These are phyloP conservation scores for Carpinus fangiana DNA, from an alignment of 306 rosid genomes.

Conservation along the genomic window DNA sequence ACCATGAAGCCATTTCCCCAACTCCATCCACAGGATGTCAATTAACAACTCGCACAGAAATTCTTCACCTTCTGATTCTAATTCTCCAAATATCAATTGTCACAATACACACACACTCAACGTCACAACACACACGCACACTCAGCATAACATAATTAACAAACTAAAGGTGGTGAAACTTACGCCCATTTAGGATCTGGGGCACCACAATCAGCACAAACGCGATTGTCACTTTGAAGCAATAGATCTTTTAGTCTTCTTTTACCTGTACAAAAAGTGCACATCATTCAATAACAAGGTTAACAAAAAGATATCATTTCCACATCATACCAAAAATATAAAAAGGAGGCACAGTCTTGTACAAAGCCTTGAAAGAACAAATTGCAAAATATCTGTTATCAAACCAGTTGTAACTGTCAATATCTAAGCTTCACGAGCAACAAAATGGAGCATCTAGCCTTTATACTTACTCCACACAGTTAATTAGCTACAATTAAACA, in stretches of 20 bases:
- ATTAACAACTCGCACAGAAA: conserved; percentile 12
- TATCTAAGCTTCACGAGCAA: background rate
- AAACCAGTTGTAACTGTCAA: background rate
- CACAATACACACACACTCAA: conserved; percentile 5
- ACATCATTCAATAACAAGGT: conserved; percentile 27
- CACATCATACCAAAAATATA: background rate
- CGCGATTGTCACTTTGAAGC: conserved; percentile 70
- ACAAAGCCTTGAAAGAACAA: background rate
- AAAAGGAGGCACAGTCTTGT: background rate
- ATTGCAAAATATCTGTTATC: background rate
- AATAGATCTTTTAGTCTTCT: conserved; percentile 71
- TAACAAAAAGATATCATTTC: conserved; percentile 21
- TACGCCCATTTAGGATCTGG: conserved; percentile 99
- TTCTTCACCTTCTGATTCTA: background rate
- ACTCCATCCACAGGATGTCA: conserved; percentile 20
- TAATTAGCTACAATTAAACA: background rate
- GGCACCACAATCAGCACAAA: conserved; percentile 93
- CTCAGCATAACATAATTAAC: conserved; percentile 6
- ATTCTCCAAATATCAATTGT: conserved; percentile 14
- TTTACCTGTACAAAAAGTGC: conserved; percentile 63
- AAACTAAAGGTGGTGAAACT: conserved; percentile 31
- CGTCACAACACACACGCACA: conserved; percentile 4
- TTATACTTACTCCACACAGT: background rate
- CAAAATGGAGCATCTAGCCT: background rate
- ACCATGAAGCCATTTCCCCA: conserved; percentile 14